Percentiles rank a stretch among this genome's conserved stretches.
Conservation (phyloP, 345 rosid genomes). For the Chamaenerion angustifolium region DNA sequence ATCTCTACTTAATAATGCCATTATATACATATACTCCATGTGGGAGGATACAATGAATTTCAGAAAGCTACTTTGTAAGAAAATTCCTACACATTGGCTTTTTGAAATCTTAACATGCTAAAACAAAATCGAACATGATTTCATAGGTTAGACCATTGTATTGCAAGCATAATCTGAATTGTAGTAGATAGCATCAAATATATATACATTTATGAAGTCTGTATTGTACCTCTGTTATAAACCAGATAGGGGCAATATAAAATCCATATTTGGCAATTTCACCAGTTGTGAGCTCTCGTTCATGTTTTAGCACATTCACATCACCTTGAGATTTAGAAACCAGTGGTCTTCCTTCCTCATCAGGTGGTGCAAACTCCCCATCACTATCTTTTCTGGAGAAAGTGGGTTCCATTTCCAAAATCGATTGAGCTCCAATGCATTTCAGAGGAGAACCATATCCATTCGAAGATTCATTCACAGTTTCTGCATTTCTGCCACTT, state of each 20-base stretch:
- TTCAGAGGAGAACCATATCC: constrained; percentile 30
- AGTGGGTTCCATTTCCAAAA: constrained; percentile 58
- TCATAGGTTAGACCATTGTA: too few relatives aligned
- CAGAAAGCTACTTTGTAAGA: too few relatives aligned
- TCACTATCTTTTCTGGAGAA: constrained; percentile 68
- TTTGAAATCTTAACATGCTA: too few relatives aligned
- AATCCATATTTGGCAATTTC: constrained; percentile 71
- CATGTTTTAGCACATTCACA: constrained; percentile 25
- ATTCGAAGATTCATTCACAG: constrained; percentile 22
- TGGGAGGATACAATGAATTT: too few relatives aligned
- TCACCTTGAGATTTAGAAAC: constrained; percentile 36
- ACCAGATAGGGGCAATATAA: constrained; percentile 99
- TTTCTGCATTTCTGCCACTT: constrained; percentile 30
- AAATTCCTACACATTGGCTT: too few relatives aligned
- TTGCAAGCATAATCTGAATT: too few relatives aligned
- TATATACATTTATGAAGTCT: too few relatives aligned
- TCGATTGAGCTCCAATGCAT: neutral
- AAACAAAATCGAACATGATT: too few relatives aligned
- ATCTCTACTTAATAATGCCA: too few relatives aligned
- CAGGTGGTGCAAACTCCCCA: constrained; percentile 30
- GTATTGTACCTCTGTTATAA: constrained; percentile 68
- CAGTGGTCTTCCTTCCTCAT: too few relatives aligned
- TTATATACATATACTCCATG: too few relatives aligned
- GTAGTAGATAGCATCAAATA: too few relatives aligned
- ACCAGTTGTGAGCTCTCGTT: constrained; percentile 40